A percentile compares a stretch with the other conserved stretches of the same genome.
phyloP scores from a whole-genome alignment of 2,329 filamentous ascomycete species.

The Chrysosporium queenslandicum region DNA sequence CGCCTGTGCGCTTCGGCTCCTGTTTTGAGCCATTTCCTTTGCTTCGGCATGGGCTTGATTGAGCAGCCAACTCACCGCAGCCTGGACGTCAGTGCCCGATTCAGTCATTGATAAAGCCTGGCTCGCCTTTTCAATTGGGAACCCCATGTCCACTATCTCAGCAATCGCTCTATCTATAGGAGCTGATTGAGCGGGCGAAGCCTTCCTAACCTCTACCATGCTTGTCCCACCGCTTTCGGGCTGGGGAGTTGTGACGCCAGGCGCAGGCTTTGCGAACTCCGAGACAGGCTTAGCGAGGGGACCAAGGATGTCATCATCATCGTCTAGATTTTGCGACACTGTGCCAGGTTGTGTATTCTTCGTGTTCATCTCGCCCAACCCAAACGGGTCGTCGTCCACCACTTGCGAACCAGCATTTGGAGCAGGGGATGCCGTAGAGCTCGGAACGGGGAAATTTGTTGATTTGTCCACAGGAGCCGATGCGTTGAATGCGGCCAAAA shows the following conservation, averaged over 20 bases:
- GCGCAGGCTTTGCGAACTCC: slow-evolving; percentile 31
- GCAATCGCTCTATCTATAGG: slow-evolving; percentile 70
- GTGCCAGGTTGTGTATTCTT: slow-evolving; percentile 37
- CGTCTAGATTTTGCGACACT: slow-evolving; percentile 34
- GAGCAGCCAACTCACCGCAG: slow-evolving; percentile 58
- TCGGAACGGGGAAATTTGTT: slow-evolving; percentile 47
- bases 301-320: slow-evolving; percentile 56
- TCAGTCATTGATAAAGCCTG: slow-evolving; percentile 11
- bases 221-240: slow-evolving; percentile 18
- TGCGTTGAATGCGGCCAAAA: slow-evolving; percentile 53
- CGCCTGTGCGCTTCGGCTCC: slow-evolving; percentile 13
- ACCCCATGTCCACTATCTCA: slow-evolving; percentile 90
- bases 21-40: slow-evolving; percentile 53
- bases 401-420: slow-evolving; percentile 22
- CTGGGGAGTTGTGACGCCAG: slow-evolving; percentile 15
- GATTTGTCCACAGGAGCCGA: slow-evolving; percentile 50
- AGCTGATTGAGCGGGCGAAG: slow-evolving; percentile 25
- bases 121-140: slow-evolving; percentile 67
- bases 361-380: slow-evolving; percentile 48
- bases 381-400: slow-evolving; percentile 80
- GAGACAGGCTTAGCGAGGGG: slow-evolving; percentile 51
- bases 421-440: slow-evolving; percentile 25
- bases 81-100: slow-evolving; percentile 14
- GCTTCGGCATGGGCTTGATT: slow-evolving; percentile 83
- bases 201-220: background rate